Evolutionary conservation across 345 rosid species (phyloP).

Genomic region (Hypericum androsaemum): DNA sequence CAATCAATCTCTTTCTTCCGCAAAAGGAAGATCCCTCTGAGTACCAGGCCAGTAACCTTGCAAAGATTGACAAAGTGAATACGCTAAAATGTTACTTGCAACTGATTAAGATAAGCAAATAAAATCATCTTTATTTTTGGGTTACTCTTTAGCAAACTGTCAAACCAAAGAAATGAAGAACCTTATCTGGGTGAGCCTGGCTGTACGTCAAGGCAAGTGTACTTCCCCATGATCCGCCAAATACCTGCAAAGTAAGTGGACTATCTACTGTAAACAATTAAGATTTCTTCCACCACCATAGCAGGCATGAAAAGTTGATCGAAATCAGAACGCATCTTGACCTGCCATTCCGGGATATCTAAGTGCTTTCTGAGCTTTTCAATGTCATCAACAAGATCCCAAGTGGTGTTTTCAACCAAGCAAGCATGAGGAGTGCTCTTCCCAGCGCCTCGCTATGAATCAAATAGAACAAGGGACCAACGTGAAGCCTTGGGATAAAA

Average conservation of each 20-base stretch:
- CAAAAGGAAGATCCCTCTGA: slow-evolving; percentile 82
- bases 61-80: slow-evolving; percentile 9
- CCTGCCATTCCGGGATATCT: slow-evolving; percentile 91
- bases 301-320: neutral
- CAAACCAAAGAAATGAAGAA: slow-evolving; percentile 13
- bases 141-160: slow-evolving; percentile 4
- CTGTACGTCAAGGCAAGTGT: slow-evolving; percentile 85
- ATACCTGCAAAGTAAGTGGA: slow-evolving; percentile 35
- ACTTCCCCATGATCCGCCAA: slow-evolving; percentile 99
- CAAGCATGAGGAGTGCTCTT: slow-evolving; percentile 97
- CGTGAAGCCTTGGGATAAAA: neutral
- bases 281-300: slow-evolving; percentile 1
- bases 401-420: slow-evolving; percentile 80
- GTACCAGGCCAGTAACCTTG: slow-evolving; percentile 83
- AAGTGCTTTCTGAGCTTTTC: slow-evolving; percentile 78
- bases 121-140: neutral
- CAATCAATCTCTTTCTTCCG: slow-evolving; percentile 93
- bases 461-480: neutral
- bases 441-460: slow-evolving; percentile 73
- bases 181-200: slow-evolving; percentile 84
- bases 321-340: slow-evolving; percentile 10
- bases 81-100: slow-evolving; percentile 4
- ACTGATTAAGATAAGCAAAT: neutral
- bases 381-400: slow-evolving; percentile 78
- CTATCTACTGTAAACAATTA: neutral